These are phyloP conservation scores for Saccharum hybrid DNA, from an alignment of 202 grass and related monocot species.

Conservation along the genomic window DNA sequence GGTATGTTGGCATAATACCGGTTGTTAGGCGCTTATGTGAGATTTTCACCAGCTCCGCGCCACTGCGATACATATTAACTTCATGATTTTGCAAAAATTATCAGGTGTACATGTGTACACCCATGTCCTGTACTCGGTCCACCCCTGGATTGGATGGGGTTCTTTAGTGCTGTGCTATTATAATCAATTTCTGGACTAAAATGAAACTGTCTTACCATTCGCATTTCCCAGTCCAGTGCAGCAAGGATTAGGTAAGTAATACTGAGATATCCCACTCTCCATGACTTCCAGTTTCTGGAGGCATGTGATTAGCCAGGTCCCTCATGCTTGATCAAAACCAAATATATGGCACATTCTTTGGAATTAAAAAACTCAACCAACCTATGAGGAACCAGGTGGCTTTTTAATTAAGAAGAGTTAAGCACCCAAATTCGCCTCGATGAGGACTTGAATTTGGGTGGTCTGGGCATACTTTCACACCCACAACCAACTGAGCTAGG, in stretches of 20 bases:
- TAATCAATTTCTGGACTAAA: not conserved
- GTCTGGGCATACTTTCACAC: not conserved
- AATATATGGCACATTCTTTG: not conserved
- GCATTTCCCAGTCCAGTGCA: not conserved
- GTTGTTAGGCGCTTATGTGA: not conserved
- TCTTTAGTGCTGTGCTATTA: not conserved
- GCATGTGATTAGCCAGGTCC: not conserved
- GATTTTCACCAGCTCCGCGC: not conserved
- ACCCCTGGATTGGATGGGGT: not conserved
- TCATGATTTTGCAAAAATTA: not conserved
- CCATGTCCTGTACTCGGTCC: not conserved
- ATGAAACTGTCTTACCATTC: not conserved
- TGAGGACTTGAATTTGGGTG: not conserved
- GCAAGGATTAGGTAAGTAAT: slow-evolving; percentile 9
- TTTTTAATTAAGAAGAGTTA: not conserved
- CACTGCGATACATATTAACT: not conserved
- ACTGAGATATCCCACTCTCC: not conserved
- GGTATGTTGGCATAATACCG: not conserved
- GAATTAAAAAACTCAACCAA: not conserved
- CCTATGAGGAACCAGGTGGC: not conserved
- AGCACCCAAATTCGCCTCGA: not conserved
- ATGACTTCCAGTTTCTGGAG: not conserved
- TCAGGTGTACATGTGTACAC: not conserved
- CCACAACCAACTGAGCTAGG: not conserved
- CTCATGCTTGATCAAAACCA: slow-evolving; percentile 9